A percentile compares a stretch with the other conserved stretches of the same genome.
phyloP scores from a whole-genome alignment of 768 basidiomycete genomes.

The Fibroporia radiculosa region DNA sequence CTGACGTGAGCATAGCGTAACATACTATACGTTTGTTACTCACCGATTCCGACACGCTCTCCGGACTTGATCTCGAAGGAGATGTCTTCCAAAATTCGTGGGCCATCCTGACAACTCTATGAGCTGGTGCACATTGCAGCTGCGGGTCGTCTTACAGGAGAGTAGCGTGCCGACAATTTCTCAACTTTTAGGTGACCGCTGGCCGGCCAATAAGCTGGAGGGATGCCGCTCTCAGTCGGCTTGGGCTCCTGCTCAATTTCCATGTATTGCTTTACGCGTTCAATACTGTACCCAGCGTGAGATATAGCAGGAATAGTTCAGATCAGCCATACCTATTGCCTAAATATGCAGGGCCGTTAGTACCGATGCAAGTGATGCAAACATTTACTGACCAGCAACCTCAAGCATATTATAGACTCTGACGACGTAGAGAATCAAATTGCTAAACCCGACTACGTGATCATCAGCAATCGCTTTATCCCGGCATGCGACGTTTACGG shows the following conservation, averaged over 20 bases:
- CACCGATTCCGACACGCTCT: conserved; percentile 47
- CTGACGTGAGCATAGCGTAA: background rate
- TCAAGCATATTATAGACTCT: conserved; percentile 38
- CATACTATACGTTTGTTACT: background rate
- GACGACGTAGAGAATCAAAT: conserved; percentile 47
- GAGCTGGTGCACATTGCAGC: background rate
- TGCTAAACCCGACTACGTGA: conserved; percentile 42
- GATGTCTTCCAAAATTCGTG: conserved; percentile 45
- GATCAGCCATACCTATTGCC: conserved; percentile 24
- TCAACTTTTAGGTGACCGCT: conserved; percentile 42
- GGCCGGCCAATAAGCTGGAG: conserved; percentile 57
- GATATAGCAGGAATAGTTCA: background rate
- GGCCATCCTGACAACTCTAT: conserved; percentile 34
- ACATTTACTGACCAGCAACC: conserved; percentile 28
- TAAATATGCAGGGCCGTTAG: conserved; percentile 2
- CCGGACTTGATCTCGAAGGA: conserved; percentile 46
- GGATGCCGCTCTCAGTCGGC: conserved; percentile 30
- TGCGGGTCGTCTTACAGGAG: conserved; percentile 15
- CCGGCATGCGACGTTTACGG: background rate
- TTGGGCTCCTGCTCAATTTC: conserved; percentile 45
- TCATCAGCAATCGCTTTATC: background rate
- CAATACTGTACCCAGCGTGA: conserved; percentile 23
- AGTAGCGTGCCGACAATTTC: conserved; percentile 41
- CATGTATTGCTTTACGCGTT: conserved; percentile 46
- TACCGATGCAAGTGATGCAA: background rate